Base-by-base conservation (phyloP, 2,329 filamentous ascomycete genomes). In the Periconia digitata region DNA sequence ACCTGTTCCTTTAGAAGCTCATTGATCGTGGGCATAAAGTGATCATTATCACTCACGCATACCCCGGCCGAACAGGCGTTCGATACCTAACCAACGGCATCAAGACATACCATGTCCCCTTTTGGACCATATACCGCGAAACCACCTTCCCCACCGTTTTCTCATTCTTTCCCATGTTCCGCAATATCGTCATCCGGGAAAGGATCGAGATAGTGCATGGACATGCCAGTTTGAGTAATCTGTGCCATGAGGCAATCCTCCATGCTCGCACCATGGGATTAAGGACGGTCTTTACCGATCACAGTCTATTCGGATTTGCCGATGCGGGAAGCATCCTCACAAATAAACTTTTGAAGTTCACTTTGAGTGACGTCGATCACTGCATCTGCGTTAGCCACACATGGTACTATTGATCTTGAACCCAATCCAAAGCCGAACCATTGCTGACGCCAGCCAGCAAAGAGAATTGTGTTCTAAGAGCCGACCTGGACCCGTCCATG, bases 371-470 rank as follows among this genome's bases (percentile, higher is more conserved):
- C 67, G 92, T 99, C 13, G 94, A 97, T 66, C 94, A 99, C 79
- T 92, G 95, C 53, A 95, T 99, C 40, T 99, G 94, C 65, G 94
- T 99, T 62, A 96, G 91, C 73, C 92, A 99, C 77, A 99, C 94
- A 34, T 96, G 92, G 91, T 94, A 76, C n/a, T 55, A 22, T 22
- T 8, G 2, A 3, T 8, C 1, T 16, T 13, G 2, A 6, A 13
- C 10, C 4, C 3, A 6, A 42, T 15, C 3, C 22, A 3, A 12
- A 8, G 6, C 24, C n/a, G 27, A 32, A 12, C 27, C 12, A 32
- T 17, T 44, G 23, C 57, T 66, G 44, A 66, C 21, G 2, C 1
- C 2, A 4, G 8, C 29, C 55, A 95, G 91, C 76, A 99, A 99
- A 71, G 94, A 99, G 71, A 99, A 99, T 65, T 99, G 94, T 0